Evolutionary conservation across 371 early-diverging fungal genomes (phyloP).

Genomic region (Dichotomocladium elegans): DNA sequence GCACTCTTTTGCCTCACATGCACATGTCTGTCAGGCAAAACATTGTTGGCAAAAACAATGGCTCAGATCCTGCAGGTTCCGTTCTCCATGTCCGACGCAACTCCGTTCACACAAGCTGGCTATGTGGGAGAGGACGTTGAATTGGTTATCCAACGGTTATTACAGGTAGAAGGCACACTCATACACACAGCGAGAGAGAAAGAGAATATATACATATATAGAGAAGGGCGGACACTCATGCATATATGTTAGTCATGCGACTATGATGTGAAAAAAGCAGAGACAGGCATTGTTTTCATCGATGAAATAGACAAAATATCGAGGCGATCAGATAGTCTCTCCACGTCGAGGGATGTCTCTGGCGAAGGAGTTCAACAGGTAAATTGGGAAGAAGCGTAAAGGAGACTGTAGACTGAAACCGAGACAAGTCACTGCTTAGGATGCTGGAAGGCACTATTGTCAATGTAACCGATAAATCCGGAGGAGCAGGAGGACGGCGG

Average conservation of each 20-base stretch:
- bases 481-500: conserved; percentile 36
- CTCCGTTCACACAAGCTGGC: conserved; percentile 91
- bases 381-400: conserved; percentile 1
- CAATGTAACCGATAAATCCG: conserved; percentile 81
- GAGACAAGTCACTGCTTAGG: conserved; percentile 63
- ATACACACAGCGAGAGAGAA: not conserved
- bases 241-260: conserved; percentile 64
- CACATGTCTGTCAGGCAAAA: conserved; percentile 55
- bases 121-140: conserved; percentile 96
- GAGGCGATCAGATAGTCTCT: conserved; percentile 69
- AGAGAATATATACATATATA: not conserved
- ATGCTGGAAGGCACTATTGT: conserved; percentile 91
- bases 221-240: not conserved
- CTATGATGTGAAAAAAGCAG: conserved; percentile 82
- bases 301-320: conserved; percentile 94
- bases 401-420: not conserved
- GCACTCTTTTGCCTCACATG: not conserved
- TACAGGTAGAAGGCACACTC: conserved; percentile 53
- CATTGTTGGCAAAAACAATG: conserved; percentile 78
- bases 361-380: conserved; percentile 94
- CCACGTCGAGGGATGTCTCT: conserved; percentile 84
- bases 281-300: conserved; percentile 90
- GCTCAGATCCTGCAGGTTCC: conserved; percentile 88
- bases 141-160: conserved; percentile 77
- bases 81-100: conserved; percentile 90